phyloP scores from a whole-genome alignment of 352 stramenopile species.

The Phytopythium aichiense region DNA sequence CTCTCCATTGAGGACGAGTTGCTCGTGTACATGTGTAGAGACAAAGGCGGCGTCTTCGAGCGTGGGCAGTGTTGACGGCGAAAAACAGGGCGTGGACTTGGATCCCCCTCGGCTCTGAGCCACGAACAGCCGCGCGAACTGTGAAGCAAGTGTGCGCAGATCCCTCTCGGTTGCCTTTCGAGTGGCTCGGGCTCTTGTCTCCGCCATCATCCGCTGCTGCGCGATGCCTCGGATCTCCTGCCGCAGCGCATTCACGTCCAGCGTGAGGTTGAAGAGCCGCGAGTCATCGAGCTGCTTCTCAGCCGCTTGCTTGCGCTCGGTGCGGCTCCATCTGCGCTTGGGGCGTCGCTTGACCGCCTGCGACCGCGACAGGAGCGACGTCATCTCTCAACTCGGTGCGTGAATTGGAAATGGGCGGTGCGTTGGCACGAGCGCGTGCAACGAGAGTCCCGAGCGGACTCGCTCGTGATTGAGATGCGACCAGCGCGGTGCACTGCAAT shows the following conservation, averaged over 20 bases:
- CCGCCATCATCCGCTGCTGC: not conserved
- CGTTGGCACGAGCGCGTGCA: no score
- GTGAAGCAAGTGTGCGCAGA: not conserved
- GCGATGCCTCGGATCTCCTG: slow-evolving; percentile 13
- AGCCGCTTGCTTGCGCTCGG: not conserved
- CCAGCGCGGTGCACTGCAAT: no score
- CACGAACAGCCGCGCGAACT: not conserved
- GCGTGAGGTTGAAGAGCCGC: slow-evolving; percentile 21
- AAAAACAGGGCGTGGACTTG: not conserved
- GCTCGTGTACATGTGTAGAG: not conserved
- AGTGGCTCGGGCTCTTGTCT: not conserved
- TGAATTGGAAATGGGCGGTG: no score
- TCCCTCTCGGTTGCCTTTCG: not conserved
- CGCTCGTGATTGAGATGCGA: no score
- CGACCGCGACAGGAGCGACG: not conserved
- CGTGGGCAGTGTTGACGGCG: not conserved
- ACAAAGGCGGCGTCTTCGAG: not conserved
- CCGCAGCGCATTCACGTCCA: slow-evolving; percentile 27
- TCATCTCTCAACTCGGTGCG: not conserved
- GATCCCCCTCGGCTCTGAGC: not conserved
- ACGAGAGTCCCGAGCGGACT: no score
- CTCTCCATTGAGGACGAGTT: not conserved
- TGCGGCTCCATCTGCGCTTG: slow-evolving; percentile 6
- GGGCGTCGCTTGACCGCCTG: not conserved
- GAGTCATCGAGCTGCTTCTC: slow-evolving; percentile 12